Base-by-base conservation (phyloP, 2,329 filamentous ascomycete genomes). In the Sclerotiophoma versabilis region DNA sequence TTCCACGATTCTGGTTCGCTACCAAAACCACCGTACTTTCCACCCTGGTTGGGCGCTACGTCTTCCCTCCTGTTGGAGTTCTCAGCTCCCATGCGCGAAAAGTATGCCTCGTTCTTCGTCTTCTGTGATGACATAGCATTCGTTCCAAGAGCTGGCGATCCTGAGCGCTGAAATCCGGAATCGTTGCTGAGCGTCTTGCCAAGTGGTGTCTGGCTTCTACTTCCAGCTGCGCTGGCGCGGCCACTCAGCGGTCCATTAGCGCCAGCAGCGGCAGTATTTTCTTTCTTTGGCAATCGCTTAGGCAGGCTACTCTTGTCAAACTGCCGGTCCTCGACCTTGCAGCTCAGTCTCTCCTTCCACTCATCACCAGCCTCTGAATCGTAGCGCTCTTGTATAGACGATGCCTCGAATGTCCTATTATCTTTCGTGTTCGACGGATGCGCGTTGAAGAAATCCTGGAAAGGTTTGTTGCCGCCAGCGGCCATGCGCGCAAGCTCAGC, bases 401-500 rank as follows among this genome's bases (percentile, higher is more conserved):
- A 91, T 65, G 92, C 90, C 65, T 96, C 92, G 83, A 93, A 96
- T 42, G 84, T 79, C 33, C 75, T 73, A 2, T 70, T 73, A 23
- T 77, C 75, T 46, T 80, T 66, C 33, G 73, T 76, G 58, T 81
- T 82, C 54, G 73, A 76, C 14, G 71, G 50, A 60, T 83, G 80
- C 22, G 64, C 58, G 48, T 96, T 89, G 76, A 96, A 99, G 78
- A 97, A 98, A 20, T 84, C 80, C 65, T 89, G 88, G 89, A 92
- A 98, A 14, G 87, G 84, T 58, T 89, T 87, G 77, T 99, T 99
- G 48, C 95, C 95, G 38, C 93, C 95, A 19, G 90, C 82, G 54
- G 93, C 87, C 95, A 99, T 98, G 64, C 93, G 89, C 77, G 91
- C 88, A 69, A 98, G 93, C 78, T 99, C 95, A 68, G 85, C 84